These are phyloP conservation scores for Helicocarpus griseus DNA, from an alignment of 2,329 filamentous ascomycete genomes.

Conservation along the genomic window DNA sequence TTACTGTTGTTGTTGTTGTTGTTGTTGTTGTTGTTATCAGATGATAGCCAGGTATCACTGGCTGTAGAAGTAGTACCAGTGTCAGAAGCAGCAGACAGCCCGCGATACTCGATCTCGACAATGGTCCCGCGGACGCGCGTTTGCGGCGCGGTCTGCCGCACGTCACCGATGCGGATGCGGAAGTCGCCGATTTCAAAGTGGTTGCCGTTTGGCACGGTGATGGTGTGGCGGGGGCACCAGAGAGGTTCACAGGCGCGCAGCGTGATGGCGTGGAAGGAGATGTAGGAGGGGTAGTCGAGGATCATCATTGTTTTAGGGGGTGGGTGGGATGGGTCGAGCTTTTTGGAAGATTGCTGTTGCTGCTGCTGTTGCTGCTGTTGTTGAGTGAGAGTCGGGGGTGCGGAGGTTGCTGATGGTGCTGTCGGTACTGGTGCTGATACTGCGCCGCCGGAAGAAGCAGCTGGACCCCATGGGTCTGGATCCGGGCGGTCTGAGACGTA, in stretches of 20 bases:
- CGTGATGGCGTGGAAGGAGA: slow-evolving; percentile 31
- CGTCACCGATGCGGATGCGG: slow-evolving; percentile 33
- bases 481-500: slow-evolving; percentile 26
- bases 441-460: neutral
- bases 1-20: neutral
- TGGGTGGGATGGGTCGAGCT: slow-evolving; percentile 2
- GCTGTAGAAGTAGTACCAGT: neutral
- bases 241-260: slow-evolving; percentile 32
- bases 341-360: slow-evolving; percentile 3
- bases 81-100: slow-evolving; percentile 7
- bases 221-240: slow-evolving; percentile 33
- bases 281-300: slow-evolving; percentile 25
- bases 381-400: neutral
- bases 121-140: slow-evolving; percentile 31
- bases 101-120: slow-evolving; percentile 36
- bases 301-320: slow-evolving; percentile 30
- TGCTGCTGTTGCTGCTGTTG: neutral
- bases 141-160: slow-evolving; percentile 30
- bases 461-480: slow-evolving; percentile 11
- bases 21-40: neutral
- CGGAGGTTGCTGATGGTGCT: neutral
- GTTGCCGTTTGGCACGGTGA: slow-evolving; percentile 25
- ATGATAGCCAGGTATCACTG: neutral
- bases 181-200: slow-evolving; percentile 36
- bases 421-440: neutral